Base-by-base conservation (phyloP, 495 filamentous ascomycete species). In the Staphylotrichum tortipilum region DNA sequence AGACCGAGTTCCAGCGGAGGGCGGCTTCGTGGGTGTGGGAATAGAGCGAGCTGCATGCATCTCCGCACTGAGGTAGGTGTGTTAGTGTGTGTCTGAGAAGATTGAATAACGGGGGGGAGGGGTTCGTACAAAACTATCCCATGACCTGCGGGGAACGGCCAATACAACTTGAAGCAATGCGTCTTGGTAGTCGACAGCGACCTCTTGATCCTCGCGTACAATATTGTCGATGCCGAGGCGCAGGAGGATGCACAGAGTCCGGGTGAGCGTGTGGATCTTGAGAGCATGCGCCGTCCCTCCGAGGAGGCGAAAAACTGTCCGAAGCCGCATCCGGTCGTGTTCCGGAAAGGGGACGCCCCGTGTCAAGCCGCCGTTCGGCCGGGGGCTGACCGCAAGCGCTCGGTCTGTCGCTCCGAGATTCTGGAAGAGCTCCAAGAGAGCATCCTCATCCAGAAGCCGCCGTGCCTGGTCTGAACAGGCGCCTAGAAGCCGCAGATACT, bases 151-250 rank as follows among this genome's bases (percentile, higher is more conserved):
- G n/a, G 59, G 53, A 14, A 65, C 53, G 19, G 51, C 39, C 28
- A 40, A 19, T 3, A 44, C 48, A 12, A 61, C 34, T 19, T 36
- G 5, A 4, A 19, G 28, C 9, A 66, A 5, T 6, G 59, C 57
- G 0, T 61, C 51, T 30, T 61, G 59, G 34, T 41, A 61, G 37
- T 58, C 56, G 38, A 56, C 52, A 1, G 65, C 58, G 2, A 65
- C 50, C 8, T 44, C 57, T 3, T 62, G 58, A 21, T 71, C 65
- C 23, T 63, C 59, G 10, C 60, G 66, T n/a, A 73, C 50, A 4
- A 66, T 60, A 17, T 67, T 66, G 14, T 74, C 70, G 37, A 88
- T 76, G 10, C 83, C 78, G 24, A 85, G 67, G 7, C 83, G 58
- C 18, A 82, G 58, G 30, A 69, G 57, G 15, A 68, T 56, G 7